Evolutionary conservation across 1,139 yeast genomes (phyloP), one percentile per base, ranked within the genome.

Genomic region (Sugiyamaella neomexicana): DNA sequence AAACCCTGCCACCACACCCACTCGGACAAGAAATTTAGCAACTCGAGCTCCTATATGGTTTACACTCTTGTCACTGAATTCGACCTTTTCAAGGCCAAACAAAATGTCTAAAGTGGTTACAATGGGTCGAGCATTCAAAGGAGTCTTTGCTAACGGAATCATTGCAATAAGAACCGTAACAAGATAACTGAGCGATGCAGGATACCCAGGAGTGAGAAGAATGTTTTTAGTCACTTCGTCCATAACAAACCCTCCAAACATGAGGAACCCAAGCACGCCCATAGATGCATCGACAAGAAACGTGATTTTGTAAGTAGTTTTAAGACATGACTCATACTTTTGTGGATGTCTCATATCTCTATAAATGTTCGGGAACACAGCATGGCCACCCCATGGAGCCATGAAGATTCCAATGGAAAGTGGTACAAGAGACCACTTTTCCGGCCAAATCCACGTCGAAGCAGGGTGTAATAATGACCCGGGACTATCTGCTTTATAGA

Each of bases 361-460:
- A 68, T 83, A 85, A 51, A 88, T 75, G 64, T 86, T 89, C 1
- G 95, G 95, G 62, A 86, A 86, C 17, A 88, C 88, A 0, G 95
- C 90, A 68, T 88, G 95, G 2, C 95, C 96, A 58, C 95, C 95
- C 88, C 93, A 88, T 13, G 93, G 91, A 7, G 95, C 87, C 85
- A 88, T 85, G 61, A 86, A 79, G 43, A 88, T 78, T 5, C 95
- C 95, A 58, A 86, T 76, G 4, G 89, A 78, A 37, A 86, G 72
- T 27, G 88, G 75, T 4, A 84, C 75, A 42, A 77, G 72, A 32
- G 70, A 69, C 60, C 75, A 68, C 43, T 77, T 74, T 10, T 70
- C 66, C 0, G 95, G 95, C 75, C 81, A 79, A 27, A 63, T 39
- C 62, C 65, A 61, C 7, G 70, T 65, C 4, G 59, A 53, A 65